Evolutionary conservation across 2,329 filamentous ascomycete species (phyloP), one percentile per base, ranked within the genome.

Genomic region (Sporothrix mexicana): DNA sequence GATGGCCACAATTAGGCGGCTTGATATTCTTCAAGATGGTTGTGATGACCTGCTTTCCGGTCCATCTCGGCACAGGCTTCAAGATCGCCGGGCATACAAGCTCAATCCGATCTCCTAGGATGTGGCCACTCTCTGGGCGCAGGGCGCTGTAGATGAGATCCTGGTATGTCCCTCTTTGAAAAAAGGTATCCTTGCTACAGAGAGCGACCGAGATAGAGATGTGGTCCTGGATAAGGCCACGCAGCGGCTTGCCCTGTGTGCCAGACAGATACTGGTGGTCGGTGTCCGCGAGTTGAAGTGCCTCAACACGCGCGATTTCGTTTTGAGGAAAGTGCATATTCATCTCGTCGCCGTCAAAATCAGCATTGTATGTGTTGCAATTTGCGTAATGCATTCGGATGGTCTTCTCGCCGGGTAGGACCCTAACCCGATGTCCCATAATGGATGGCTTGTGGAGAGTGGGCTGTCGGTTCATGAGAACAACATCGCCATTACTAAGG

Each of bases 281-380:
- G 2, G 96, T 98, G 80, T 98, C 95, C 51, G 96, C 96, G 78
- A 99, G 91, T 77, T 94, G 93, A 77, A 97, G 88, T 1, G 96
- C 96, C 83, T 99, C 96, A 1, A 95, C 93, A 77, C 96, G 88
- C 17, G 96, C 96, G 76, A 98, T 87, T 80, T 98, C 97, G 77
- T 97, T 98, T 78, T 99, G 96, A 1, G 96, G 96, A 79, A 99
- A 98, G 83, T 99, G 96, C 95, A 99, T 97, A 81, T 99, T 99
- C 96, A 99, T 99, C 82, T 99, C 96, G 80, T 99, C 96, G 81
- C 96, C 96, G 79, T 99, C 97, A 79, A 99, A 99, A 86, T 99
- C 96, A 45, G 96, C 96, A 78, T 99, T 99, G 86, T 99, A 99
- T 0, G 96, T 98, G 79, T 99, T 99, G 82, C 96, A 98, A 81